phyloP scores from a whole-genome alignment of 164 flowering plant genomes.

The Aristolochia fimbriata region DNA sequence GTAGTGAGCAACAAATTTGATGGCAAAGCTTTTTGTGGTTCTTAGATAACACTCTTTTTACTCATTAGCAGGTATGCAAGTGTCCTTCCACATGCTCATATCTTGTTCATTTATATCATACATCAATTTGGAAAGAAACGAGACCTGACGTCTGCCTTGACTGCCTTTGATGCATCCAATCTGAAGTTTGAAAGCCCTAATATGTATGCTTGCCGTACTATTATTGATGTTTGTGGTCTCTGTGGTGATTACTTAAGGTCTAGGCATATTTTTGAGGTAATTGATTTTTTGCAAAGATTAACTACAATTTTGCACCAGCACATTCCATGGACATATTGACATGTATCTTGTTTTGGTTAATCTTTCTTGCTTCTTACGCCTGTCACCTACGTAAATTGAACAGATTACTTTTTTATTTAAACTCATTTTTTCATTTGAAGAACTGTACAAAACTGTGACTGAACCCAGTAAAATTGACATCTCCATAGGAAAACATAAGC shows the following conservation, averaged over 20 bases:
- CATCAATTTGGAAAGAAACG: conserved; percentile 69
- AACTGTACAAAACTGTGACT: too few species aligned
- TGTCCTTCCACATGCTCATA: conserved; percentile 39
- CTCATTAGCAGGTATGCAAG: conserved; percentile 50
- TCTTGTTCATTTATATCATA: conserved; percentile 44
- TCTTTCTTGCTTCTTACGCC: too few species aligned
- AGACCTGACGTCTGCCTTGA: conserved; percentile 60
- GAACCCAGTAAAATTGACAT: too few species aligned
- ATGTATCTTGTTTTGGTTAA: too few species aligned
- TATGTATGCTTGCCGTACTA: conserved; percentile 65
- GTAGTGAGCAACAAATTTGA: neutral
- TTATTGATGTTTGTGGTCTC: conserved; percentile 81
- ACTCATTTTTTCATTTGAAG: too few species aligned
- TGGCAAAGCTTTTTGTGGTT: neutral
- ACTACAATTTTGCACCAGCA: neutral
- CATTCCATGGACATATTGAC: too few species aligned
- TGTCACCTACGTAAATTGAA: too few species aligned
- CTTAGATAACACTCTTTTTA: neutral
- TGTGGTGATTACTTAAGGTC: conserved; percentile 62
- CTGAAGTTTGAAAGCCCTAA: conserved; percentile 36
- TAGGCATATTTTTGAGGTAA: conserved; percentile 77
- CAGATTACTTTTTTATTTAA: too few species aligned
- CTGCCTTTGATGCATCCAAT: conserved; percentile 59
- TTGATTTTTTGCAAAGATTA: neutral
- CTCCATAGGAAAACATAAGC: too few species aligned